phyloP scores from a whole-genome alignment of 345 rosid species.

The Gossypium sturtianum region DNA sequence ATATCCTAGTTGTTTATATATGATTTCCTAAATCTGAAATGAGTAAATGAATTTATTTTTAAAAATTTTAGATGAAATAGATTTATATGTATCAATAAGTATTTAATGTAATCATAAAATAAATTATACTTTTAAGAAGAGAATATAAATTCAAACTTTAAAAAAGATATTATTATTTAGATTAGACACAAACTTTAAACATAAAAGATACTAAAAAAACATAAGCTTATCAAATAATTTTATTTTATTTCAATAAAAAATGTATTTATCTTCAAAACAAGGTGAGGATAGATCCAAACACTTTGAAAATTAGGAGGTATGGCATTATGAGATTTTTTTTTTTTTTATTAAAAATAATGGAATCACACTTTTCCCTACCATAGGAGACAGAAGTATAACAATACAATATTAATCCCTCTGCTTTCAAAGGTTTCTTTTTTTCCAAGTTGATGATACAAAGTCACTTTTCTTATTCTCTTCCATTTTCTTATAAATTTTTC shows the following conservation, averaged over 20 bases:
- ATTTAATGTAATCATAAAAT: too few relatives aligned
- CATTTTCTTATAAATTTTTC: background rate
- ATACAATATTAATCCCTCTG: background rate
- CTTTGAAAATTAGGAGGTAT: constrained; percentile 23
- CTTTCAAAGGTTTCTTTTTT: background rate
- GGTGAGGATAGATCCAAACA: constrained; percentile 29
- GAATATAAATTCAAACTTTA: too few relatives aligned
- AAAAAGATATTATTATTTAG: background rate
- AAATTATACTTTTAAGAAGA: too few relatives aligned
- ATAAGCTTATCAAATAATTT: too few relatives aligned
- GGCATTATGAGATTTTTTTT: constrained; percentile 12
- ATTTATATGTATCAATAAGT: too few relatives aligned
- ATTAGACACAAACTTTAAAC: background rate
- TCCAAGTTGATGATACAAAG: background rate
- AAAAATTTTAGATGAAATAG: too few relatives aligned
- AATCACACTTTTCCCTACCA: background rate
- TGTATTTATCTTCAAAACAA: too few relatives aligned
- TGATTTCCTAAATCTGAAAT: too few relatives aligned
- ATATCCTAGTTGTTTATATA: too few relatives aligned
- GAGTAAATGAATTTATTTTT: too few relatives aligned
- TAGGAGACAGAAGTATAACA: background rate
- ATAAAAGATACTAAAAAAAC: too few relatives aligned
- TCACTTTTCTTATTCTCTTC: background rate
- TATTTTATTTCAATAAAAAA: too few relatives aligned
- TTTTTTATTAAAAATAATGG: constrained; percentile 21